Conservation (phyloP, 208 protist genomes). For the Trypanosoma platydactyli region DNA sequence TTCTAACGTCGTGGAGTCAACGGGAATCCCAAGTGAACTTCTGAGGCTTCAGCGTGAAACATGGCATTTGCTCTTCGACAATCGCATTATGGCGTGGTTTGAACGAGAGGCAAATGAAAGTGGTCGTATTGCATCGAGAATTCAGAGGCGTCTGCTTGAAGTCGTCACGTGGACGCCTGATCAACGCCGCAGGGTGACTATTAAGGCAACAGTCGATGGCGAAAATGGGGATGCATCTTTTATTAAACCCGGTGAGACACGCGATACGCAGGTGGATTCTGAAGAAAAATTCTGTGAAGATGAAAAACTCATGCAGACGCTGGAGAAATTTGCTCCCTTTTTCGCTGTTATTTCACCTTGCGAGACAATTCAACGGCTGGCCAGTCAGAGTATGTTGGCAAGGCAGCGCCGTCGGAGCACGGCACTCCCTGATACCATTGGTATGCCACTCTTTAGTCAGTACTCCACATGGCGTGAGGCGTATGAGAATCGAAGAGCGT, state of each 20-base stretch:
- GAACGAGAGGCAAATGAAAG: slow-evolving; percentile 71
- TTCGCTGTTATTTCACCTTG: slow-evolving; percentile 77
- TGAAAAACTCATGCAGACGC: slow-evolving; percentile 40
- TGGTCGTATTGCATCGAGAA: slow-evolving; percentile 55
- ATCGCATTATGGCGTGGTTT: slow-evolving; percentile 81
- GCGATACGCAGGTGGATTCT: background rate
- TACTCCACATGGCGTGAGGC: slow-evolving; percentile 83
- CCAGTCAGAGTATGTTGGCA: slow-evolving; percentile 36
- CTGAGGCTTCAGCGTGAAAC: slow-evolving; percentile 68
- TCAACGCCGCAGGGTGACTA: background rate
- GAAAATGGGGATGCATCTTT: background rate
- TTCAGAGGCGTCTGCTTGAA: slow-evolving; percentile 75
- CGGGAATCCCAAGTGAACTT: slow-evolving; percentile 14
- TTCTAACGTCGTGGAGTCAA: no score
- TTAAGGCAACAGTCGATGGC: background rate
- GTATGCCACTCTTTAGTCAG: slow-evolving; percentile 80
- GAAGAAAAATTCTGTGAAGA: slow-evolving; percentile 10
- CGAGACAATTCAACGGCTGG: slow-evolving; percentile 38
- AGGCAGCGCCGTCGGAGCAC: slow-evolving; percentile 32
- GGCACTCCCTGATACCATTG: slow-evolving; percentile 47
- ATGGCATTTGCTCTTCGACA: slow-evolving; percentile 87
- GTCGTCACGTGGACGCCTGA: slow-evolving; percentile 40
- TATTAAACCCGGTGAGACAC: no score
- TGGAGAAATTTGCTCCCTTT: slow-evolving; percentile 79
- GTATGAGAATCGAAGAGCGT: slow-evolving; percentile 74